Evolutionary conservation across 1,139 yeast species (phyloP).

Genomic region (Yamadazyma dushanensis): DNA sequence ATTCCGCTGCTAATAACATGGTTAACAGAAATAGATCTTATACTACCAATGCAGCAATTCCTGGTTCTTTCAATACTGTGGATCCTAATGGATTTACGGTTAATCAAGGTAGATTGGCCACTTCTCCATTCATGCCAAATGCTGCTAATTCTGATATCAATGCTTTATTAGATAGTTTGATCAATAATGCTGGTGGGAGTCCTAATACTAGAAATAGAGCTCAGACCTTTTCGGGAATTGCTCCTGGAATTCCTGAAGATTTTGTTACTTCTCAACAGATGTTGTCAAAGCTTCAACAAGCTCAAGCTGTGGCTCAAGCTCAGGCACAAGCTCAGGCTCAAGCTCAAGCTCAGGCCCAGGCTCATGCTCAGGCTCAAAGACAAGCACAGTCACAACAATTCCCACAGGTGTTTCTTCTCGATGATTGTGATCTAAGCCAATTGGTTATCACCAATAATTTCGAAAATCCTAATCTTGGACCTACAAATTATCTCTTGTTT

Average conservation of each 20-base stretch:
- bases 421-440: constrained; percentile 53
- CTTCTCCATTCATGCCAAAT: constrained; percentile 17
- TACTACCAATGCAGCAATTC: constrained; percentile 45
- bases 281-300: constrained; percentile 12
- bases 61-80: constrained; percentile 13
- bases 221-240: constrained; percentile 45
- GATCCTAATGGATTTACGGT: neutral
- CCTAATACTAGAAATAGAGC: constrained; percentile 35
- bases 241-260: constrained; percentile 23
- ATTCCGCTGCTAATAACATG: constrained; percentile 5
- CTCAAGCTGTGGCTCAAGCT: constrained; percentile 6
- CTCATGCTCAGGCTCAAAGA: constrained; percentile 3
- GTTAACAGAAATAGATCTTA: constrained; percentile 45
- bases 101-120: constrained; percentile 7
- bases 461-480: constrained; percentile 68
- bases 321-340: constrained; percentile 8
- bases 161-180: constrained; percentile 32
- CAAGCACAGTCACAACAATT: constrained; percentile 1
- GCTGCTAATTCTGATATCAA: constrained; percentile 22
- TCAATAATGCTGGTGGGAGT: constrained; percentile 20
- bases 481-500: constrained; percentile 73
- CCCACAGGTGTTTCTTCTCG: constrained; percentile 41
- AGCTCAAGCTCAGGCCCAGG: constrained; percentile 8
- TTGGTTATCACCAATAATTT: constrained; percentile 55
- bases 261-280: constrained; percentile 9